Evolutionary conservation across 495 filamentous ascomycete genomes (phyloP), one percentile per base, ranked within the genome.

Genomic region (Tuber melanosporum): DNA sequence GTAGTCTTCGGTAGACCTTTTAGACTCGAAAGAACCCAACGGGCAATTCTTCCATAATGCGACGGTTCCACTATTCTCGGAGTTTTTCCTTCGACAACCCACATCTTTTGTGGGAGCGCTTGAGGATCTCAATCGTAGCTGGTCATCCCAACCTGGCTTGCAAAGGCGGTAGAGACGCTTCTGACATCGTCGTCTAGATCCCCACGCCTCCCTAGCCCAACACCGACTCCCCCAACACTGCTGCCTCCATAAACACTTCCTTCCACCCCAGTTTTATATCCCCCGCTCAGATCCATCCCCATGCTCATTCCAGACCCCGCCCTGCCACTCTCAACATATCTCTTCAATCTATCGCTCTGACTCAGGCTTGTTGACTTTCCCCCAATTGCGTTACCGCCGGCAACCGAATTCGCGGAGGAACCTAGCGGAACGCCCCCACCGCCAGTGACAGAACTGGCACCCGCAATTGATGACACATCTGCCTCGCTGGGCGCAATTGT

Each of bases 81-180:
- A 66, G 57, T 66, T 66, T 66, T 36, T 36, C 32, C 47, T 19
- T 66, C 57, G 26, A 36, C 57, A 43, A 76, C 74, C 74, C 72
- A 76, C 66, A 36, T 36, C 46, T 73, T 52, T 42, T 76, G 41
- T 76, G 12, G 45, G 45, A 46, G 73, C 71, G 72, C 72, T 73
- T 75, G 70, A 75, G 81, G 74, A 72, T 43, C 73, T 97, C 94
- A 97, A 86, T 98, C 94, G 84, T 95, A 97, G 80, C 91, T 92
- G 73, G 92, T 91, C 74, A 85, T 74, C 62, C 92, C 95, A 75
- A 97, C 89, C 84, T 98, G 96, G 85, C 94, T 97, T 62, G 94
- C 95, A 86, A 98, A 98, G 10, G 94, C 94, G 44, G 95, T 98
- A 78, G 93, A 97, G 81, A 98, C 89, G 84, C 95, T 98, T 84